phyloP scores from a whole-genome alignment of 1,284 basidiomycete species.

The Ceratobasidium sp. region DNA sequence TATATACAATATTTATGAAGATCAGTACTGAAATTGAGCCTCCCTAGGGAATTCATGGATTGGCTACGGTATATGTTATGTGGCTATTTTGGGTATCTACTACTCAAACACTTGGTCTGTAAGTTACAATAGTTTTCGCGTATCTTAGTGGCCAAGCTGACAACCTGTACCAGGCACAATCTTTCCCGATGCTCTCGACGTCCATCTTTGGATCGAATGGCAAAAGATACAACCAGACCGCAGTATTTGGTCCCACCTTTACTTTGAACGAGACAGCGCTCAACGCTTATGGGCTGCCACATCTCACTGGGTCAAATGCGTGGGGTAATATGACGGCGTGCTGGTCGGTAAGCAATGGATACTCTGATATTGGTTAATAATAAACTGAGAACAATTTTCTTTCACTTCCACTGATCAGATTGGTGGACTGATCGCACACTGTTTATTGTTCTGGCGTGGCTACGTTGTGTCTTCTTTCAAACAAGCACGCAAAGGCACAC shows the following conservation, averaged over 20 bases:
- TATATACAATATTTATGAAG: conserved; percentile 1
- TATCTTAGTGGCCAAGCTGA: background rate
- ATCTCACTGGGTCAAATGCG: conserved; percentile 65
- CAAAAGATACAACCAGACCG: conserved; percentile 64
- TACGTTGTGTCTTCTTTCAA: conserved; percentile 64
- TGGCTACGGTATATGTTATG: conserved; percentile 65
- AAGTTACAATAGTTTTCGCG: conserved; percentile 47
- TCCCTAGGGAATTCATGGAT: conserved; percentile 65
- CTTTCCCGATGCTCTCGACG: conserved; percentile 71
- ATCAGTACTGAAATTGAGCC: background rate
- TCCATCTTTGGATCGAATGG: conserved; percentile 69
- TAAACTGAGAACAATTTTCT: conserved; percentile 29
- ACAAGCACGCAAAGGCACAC: conserved; percentile 58
- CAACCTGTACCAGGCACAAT: conserved; percentile 57
- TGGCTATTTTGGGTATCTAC: conserved; percentile 66
- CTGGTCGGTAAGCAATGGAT: conserved; percentile 58
- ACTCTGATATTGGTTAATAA: conserved; percentile 29
- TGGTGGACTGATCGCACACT: conserved; percentile 70
- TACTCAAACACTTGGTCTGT: conserved; percentile 70
- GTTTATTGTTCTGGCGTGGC: conserved; percentile 67
- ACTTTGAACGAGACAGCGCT: conserved; percentile 67
- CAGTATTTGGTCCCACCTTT: conserved; percentile 64
- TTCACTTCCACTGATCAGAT: conserved; percentile 56
- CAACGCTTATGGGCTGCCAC: conserved; percentile 64
- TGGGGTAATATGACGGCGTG: conserved; percentile 66